phyloP scores from a whole-genome alignment of 2,329 filamentous ascomycete genomes.

The Ilyonectria destructans region DNA sequence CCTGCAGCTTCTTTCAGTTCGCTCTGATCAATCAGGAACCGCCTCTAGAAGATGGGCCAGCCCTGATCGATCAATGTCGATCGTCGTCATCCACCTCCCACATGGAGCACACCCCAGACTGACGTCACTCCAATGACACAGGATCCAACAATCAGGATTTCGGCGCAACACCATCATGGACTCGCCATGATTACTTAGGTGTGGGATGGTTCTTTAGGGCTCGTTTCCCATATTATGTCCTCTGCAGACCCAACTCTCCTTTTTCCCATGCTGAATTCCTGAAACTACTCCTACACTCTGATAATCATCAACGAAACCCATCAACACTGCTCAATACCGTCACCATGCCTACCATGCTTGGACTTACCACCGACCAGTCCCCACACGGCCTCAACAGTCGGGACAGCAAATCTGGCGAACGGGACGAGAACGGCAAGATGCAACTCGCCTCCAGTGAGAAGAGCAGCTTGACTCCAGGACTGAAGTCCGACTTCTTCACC shows the following conservation, averaged over 20 bases:
- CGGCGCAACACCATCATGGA: conserved; percentile 41
- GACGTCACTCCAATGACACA: conserved; percentile 47
- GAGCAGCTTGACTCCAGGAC: conserved; percentile 41
- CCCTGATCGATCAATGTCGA: conserved; percentile 40
- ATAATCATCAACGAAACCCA: background rate
- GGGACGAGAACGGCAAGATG: conserved; percentile 39
- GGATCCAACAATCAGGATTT: conserved; percentile 51
- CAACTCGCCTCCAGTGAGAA: conserved; percentile 38
- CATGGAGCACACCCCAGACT: conserved; percentile 39
- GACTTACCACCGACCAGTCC: conserved; percentile 47
- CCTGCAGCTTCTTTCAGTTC: background rate
- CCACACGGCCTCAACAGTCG: conserved; percentile 42
- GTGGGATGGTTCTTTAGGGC: conserved; percentile 31
- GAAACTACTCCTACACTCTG: background rate
- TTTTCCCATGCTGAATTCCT: background rate
- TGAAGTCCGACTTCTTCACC: conserved; percentile 48
- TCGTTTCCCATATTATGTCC: conserved; percentile 18
- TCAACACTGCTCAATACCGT: conserved; percentile 15
- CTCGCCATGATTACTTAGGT: conserved; percentile 23
- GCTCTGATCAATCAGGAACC: background rate
- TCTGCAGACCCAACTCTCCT: background rate
- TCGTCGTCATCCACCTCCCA: conserved; percentile 45
- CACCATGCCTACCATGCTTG: conserved; percentile 50
- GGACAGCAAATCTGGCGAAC: conserved; percentile 37
- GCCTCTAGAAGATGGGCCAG: conserved; percentile 6